Conservation (phyloP, 2,329 filamentous ascomycete species). For the Beauveria asiatica region DNA sequence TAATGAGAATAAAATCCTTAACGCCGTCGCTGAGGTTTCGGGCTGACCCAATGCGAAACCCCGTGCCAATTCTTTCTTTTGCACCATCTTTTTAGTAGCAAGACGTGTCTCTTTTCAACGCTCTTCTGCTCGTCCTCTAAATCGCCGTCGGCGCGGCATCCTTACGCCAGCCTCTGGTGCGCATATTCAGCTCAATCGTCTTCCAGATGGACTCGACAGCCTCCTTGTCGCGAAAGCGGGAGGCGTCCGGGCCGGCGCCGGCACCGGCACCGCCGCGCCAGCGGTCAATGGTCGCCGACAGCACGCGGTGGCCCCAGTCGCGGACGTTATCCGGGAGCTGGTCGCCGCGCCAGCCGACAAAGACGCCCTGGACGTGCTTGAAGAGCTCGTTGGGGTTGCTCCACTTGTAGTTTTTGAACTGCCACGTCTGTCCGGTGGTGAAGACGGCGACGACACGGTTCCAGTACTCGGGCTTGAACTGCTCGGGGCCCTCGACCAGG, state of each 20-base stretch:
- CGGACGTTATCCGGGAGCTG: slow-evolving; percentile 67
- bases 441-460: slow-evolving; percentile 90
- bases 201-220: slow-evolving; percentile 91
- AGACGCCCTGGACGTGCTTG: slow-evolving; percentile 76
- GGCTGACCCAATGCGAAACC: slow-evolving; percentile 5
- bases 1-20: background rate
- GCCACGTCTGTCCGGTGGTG: slow-evolving; percentile 95
- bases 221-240: slow-evolving; percentile 79
- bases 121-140: slow-evolving; percentile 16
- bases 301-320: slow-evolving; percentile 77
- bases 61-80: background rate
- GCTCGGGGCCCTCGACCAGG: slow-evolving; percentile 82
- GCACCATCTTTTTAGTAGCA: background rate
- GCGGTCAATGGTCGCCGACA: slow-evolving; percentile 74
- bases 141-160: slow-evolving; percentile 56
- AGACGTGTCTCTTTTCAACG: background rate
- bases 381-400: slow-evolving; percentile 82
- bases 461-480: slow-evolving; percentile 99
- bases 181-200: slow-evolving; percentile 80
- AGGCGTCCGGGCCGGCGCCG: slow-evolving; percentile 36
- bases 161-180: slow-evolving; percentile 70
- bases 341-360: slow-evolving; percentile 86
- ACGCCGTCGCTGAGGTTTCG: slow-evolving; percentile 10
- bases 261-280: slow-evolving; percentile 46
- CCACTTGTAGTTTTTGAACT: slow-evolving; percentile 99